Conservation (phyloP, 2,329 filamentous ascomycete genomes). For the Berkeleyomyces basicola region DNA sequence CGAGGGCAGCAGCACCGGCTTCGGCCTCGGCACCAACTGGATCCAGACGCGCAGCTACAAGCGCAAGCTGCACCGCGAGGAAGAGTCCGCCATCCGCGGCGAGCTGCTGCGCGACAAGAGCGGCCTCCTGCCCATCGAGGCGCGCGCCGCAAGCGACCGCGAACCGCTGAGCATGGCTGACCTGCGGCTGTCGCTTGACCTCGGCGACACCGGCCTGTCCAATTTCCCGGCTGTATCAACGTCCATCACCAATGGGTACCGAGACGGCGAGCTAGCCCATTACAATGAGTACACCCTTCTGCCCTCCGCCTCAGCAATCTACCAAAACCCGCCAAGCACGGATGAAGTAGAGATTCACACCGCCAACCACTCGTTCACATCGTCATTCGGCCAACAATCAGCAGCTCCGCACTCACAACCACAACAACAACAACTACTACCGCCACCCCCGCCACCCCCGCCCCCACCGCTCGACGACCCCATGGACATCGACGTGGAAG, state of each 20-base stretch:
- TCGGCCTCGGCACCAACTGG: conserved; percentile 49
- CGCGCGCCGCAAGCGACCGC: conserved; percentile 56
- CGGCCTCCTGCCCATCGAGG: conserved; percentile 66
- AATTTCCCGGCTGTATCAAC: conserved; percentile 63
- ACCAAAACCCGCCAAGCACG: conserved; percentile 13
- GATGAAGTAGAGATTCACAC: conserved; percentile 23
- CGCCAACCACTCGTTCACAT: conserved; percentile 25
- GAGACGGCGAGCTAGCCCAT: conserved; percentile 59
- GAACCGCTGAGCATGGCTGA: conserved; percentile 63
- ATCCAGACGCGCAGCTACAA: conserved; percentile 69
- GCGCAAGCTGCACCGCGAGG: conserved; percentile 57
- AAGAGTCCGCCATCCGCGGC: conserved; percentile 54
- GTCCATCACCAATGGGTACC: conserved; percentile 51
- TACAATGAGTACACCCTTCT: conserved; percentile 44
- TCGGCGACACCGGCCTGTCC: conserved; percentile 59
- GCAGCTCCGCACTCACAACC: not conserved
- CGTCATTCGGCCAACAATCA: conserved; percentile 7
- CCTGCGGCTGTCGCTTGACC: conserved; percentile 55
- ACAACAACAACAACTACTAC: not conserved
- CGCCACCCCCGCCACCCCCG: not conserved
- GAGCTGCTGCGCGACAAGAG: conserved; percentile 58
- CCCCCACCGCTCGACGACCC: conserved; percentile 24
- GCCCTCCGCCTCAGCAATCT: conserved; percentile 21
- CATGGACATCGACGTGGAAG: conserved; percentile 44
- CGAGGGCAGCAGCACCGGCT: conserved; percentile 42